Evolutionary conservation across 352 stramenopile genomes (phyloP), one percentile per base, ranked within the genome.

Genomic region (Elongisporangium undulatum): DNA sequence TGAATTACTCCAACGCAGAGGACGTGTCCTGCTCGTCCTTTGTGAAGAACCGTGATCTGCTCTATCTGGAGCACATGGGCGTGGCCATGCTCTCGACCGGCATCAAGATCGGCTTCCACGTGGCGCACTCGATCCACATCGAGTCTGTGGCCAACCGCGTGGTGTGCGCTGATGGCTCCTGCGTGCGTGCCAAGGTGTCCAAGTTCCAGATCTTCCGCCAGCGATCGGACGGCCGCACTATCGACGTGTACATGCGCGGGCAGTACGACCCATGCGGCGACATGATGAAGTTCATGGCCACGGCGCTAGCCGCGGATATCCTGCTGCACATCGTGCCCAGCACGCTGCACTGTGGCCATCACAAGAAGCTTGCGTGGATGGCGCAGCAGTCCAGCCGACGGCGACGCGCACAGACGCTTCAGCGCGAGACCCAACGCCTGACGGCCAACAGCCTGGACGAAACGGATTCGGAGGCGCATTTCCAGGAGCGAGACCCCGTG

Each of bases 81-180:
- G 45, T 77, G 13, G 68, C 61, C 15, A 72, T 58, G 0, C 54
- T 68, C 21, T 29, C 64, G 6, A 76, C 64, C 22, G 76, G 76
- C 56, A 67, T 85, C 26, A 62, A 62, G 13, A 49, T 90, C 16
- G 80, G 82, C 34, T 89, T 84, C 63, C 75, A 75, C 15, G 68
- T 91, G 24, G 64, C 82, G 58, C 82, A 91, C 57, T 90, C 80
- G 29, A 72, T 90, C 51, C 71, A 75, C 49, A 70, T 87, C 57
- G 79, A 82, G 21, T 76, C 78, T 26, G 63, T 88, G 41, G 61
- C 72, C 8, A 58, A 75, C 22, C 55, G 64, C 24, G 39, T 59
- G 1, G 57, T 56, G n/a, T 74, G 71, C 16, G 60, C 64, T 8
- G 63, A 69, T 1, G 64, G 63, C n/a, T 71, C 64, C 13, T 70